Evolutionary conservation across 306 rosid genomes (phyloP), one percentile per base, ranked within the genome.

Genomic region (Acacia acuminata): DNA sequence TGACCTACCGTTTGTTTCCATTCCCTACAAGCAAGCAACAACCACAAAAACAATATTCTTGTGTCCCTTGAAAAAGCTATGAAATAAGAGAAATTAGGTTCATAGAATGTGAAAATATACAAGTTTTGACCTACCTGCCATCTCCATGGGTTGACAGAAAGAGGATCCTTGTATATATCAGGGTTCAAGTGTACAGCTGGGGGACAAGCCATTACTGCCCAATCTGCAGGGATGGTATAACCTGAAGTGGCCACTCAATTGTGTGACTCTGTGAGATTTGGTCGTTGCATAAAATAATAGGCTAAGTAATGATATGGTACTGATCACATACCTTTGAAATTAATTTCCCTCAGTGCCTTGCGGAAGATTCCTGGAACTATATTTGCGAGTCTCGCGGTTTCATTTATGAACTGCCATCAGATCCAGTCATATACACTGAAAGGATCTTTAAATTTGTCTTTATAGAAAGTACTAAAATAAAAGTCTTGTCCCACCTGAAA

Each of bases 181-280:
- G 99, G 97, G 80, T 91, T 94, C 73, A 96, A 88, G 73, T 96
- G 99, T 38, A 94, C 97, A 51, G 99, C 99, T 8, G 99, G 98
- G 40, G 99, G 99, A 85, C 98, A 94, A 78, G 91, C 98, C 98
- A 96, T 96, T 7, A 96, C 86, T 44, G 94, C 96, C 99, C 99
- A 96, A 10, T 90, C 96, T 82, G 91, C 94, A 66, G 99, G 99
- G 79, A 96, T 96, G 20, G 98, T 94, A 75, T 94, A 82, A 65
- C 92, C 99, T 96, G 94, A 80, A 78, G 61, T 82, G 43, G 38
- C 44, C 25, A 79, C 77, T 40, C 75, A 73, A 73, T 83, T 16
- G 73, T 73, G 72, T 44, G 67, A 38, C 17, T 17, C 67, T 77
- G 82, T 87, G 86, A 82, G 75, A 76, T 76, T 71, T 19, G 24